These are phyloP conservation scores for Xylaria hypoxylon DNA, from an alignment of 2,329 filamentous ascomycete genomes.

Conservation along the genomic window DNA sequence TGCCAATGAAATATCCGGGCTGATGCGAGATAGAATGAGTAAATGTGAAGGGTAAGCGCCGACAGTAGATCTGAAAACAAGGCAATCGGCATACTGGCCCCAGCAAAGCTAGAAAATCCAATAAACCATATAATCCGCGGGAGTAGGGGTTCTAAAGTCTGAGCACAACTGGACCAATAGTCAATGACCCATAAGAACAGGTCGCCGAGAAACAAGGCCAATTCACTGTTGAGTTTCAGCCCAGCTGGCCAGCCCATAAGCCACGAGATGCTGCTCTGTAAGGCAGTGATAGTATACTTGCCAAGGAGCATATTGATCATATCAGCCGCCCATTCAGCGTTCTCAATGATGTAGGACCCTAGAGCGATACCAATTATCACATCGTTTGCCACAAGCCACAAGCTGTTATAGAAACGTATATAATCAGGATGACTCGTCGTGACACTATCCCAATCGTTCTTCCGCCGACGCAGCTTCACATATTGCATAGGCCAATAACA, in stretches of 20 bases:
- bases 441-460: conserved; percentile 94
- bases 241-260: conserved; percentile 96
- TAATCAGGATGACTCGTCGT: conserved; percentile 97
- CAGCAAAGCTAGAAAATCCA: conserved; percentile 93
- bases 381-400: conserved; percentile 98
- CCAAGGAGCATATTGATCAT: conserved; percentile 81
- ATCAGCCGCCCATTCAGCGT: conserved; percentile 83
- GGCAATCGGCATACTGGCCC: conserved; percentile 96
- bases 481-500: conserved; percentile 99
- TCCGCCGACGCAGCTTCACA: conserved; percentile 86
- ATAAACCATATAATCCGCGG: conserved; percentile 91
- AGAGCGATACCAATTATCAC: conserved; percentile 98
- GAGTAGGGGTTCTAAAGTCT: conserved; percentile 80
- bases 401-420: conserved; percentile 97
- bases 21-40: conserved; percentile 97
- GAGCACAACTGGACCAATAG: conserved; percentile 92
- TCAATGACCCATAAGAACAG: conserved; percentile 99
- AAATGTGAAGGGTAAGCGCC: conserved; percentile 92
- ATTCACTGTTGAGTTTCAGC: conserved; percentile 92
- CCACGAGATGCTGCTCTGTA: conserved; percentile 92
- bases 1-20: conserved; percentile 99
- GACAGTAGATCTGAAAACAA: conserved; percentile 95
- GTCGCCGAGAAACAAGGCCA: conserved; percentile 93
- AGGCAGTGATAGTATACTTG: conserved; percentile 86
- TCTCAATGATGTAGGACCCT: conserved; percentile 97